Conservation (phyloP, 768 basidiomycete species). For the Amanita muscaria region DNA sequence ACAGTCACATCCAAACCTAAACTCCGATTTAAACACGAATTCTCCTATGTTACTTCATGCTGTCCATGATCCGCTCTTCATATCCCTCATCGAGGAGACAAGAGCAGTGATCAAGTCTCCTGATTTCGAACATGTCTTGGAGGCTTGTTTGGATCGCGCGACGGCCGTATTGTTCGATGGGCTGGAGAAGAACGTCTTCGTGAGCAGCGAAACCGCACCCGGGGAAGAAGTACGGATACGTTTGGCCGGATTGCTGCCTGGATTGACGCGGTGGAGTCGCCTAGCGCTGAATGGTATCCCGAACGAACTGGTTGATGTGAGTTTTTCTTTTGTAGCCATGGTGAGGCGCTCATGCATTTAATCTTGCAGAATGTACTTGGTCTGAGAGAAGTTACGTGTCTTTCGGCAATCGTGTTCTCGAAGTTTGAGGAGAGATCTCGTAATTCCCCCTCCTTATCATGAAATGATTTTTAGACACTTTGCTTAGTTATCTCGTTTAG, state of each 20-base stretch:
- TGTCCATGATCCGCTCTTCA: constrained; percentile 44
- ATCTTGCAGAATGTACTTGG: constrained; percentile 46
- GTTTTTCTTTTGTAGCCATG: neutral
- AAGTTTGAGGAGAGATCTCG: constrained; percentile 51
- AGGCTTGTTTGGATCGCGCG: constrained; percentile 64
- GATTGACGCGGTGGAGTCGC: constrained; percentile 70
- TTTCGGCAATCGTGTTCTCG: constrained; percentile 68
- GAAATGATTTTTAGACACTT: no score
- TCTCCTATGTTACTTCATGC: neutral
- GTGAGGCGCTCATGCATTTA: neutral
- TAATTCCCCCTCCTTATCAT: neutral
- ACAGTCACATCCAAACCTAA: no score
- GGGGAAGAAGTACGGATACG: constrained; percentile 44
- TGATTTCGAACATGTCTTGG: constrained; percentile 65
- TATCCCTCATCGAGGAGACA: constrained; percentile 61
- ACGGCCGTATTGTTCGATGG: constrained; percentile 54
- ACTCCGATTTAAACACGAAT: no score
- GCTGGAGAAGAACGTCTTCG: constrained; percentile 59
- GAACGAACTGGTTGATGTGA: constrained; percentile 78
- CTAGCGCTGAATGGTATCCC: constrained; percentile 58
- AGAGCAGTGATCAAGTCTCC: constrained; percentile 49
- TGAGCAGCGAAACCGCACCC: constrained; percentile 12
- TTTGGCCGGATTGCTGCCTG: constrained; percentile 75
- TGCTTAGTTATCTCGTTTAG: no score
- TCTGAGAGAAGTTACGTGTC: constrained; percentile 52